Evolutionary conservation across 1,284 basidiomycete genomes (phyloP).

Genomic region (Papiliotrema terrestris): DNA sequence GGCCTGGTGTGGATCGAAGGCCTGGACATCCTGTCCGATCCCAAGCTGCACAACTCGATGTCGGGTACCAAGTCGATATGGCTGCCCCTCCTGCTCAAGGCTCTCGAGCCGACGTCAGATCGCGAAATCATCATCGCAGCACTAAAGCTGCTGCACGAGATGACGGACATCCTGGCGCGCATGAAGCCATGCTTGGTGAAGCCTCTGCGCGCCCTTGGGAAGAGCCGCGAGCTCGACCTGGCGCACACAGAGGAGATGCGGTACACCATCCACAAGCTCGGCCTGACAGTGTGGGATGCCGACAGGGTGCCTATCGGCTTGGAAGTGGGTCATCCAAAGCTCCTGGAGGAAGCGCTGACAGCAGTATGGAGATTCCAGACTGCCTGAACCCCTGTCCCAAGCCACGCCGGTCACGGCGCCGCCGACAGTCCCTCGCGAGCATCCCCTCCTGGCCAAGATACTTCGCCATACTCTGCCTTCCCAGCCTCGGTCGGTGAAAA

Average conservation of each 20-base stretch:
- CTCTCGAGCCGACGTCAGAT: constrained; percentile 19
- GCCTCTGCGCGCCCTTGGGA: constrained; percentile 22
- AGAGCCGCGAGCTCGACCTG: constrained; percentile 2
- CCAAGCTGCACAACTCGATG: constrained; percentile 26
- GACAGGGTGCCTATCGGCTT: constrained; percentile 9
- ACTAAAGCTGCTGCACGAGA: constrained; percentile 19
- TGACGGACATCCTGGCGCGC: constrained; percentile 25
- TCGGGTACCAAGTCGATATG: constrained; percentile 32
- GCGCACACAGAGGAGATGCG: constrained; percentile 11
- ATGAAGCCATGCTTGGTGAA: constrained; percentile 36
- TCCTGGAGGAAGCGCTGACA: not conserved
- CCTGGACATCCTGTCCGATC: constrained; percentile 21
- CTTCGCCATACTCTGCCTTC: constrained; percentile 25
- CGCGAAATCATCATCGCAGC: constrained; percentile 19
- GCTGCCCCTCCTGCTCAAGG: constrained; percentile 32
- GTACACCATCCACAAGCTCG: constrained; percentile 10
- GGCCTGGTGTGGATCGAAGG: constrained; percentile 32
- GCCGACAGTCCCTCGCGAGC: constrained; percentile 8
- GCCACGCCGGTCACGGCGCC: not conserved
- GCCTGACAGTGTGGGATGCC: constrained; percentile 13
- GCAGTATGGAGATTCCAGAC: not conserved
- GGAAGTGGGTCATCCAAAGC: constrained; percentile 2
- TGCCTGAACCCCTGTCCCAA: not conserved
- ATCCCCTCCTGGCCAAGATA: constrained; percentile 30
- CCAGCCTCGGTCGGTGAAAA: constrained; percentile 17